Conservation (phyloP, 176 grass and related monocot species). For the Oryza meridionalis region DNA sequence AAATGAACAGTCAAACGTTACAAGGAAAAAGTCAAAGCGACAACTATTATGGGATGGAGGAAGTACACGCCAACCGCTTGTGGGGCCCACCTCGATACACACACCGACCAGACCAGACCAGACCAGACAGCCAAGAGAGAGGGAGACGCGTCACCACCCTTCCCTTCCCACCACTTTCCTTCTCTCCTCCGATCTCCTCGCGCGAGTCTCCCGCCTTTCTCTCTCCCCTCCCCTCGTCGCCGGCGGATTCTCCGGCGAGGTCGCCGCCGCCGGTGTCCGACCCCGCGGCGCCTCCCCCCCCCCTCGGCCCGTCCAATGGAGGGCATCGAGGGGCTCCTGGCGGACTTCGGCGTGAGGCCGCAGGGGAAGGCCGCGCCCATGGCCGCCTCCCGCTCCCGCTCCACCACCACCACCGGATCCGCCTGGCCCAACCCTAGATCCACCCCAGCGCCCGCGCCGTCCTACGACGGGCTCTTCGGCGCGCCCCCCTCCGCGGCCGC, state of each 20-base stretch:
- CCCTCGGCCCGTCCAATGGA: slow-evolving; percentile 54
- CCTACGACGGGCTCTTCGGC: slow-evolving; percentile 58
- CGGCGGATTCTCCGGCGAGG: slow-evolving; percentile 36
- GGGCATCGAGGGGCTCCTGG: slow-evolving; percentile 76
- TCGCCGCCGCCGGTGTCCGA: background rate
- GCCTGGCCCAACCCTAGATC: slow-evolving; percentile 57
- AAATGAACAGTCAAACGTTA: no score
- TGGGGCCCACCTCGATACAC: slow-evolving; percentile 13
- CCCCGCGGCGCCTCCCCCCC: background rate
- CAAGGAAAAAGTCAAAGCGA: no score
- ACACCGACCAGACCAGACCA: slow-evolving; percentile 10
- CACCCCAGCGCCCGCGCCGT: background rate
- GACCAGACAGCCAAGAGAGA: slow-evolving; percentile 21
- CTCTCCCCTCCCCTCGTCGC: background rate
- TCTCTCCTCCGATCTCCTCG: slow-evolving; percentile 23
- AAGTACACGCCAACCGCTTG: background rate
- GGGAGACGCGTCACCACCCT: slow-evolving; percentile 45
- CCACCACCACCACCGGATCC: slow-evolving; percentile 22
- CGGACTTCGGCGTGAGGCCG: slow-evolving; percentile 80
- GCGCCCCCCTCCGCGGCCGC: slow-evolving; percentile 15
- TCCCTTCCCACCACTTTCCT: background rate
- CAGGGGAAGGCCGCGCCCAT: slow-evolving; percentile 76
- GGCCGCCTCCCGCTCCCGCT: slow-evolving; percentile 38
- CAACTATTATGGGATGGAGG: no score
- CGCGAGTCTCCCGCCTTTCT: background rate